These are phyloP conservation scores for Lipomyces lipofer DNA, from an alignment of 805 yeast genomes.

Conservation along the genomic window DNA sequence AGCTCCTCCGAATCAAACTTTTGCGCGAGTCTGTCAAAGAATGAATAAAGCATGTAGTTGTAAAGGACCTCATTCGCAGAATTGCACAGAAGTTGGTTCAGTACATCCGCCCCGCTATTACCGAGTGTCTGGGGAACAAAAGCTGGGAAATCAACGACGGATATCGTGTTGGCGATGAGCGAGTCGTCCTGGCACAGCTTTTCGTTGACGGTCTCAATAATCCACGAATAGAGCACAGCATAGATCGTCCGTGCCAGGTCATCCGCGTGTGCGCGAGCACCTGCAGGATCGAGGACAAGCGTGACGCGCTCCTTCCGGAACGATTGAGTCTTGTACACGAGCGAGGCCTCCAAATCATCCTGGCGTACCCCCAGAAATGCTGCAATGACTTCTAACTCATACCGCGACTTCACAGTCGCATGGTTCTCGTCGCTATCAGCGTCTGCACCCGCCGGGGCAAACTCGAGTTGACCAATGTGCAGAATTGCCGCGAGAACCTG, in stretches of 20 bases:
- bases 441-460: slow-evolving; percentile 39
- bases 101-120: slow-evolving; percentile 27
- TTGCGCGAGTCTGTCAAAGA: slow-evolving; percentile 43
- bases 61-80: slow-evolving; percentile 46
- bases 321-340: slow-evolving; percentile 43
- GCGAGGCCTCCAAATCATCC: slow-evolving; percentile 41
- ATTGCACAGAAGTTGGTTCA: slow-evolving; percentile 45
- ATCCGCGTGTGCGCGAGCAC: slow-evolving; percentile 46
- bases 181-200: slow-evolving; percentile 38
- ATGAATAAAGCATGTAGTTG: slow-evolving; percentile 42
- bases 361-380: slow-evolving; percentile 45
- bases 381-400: slow-evolving; percentile 40
- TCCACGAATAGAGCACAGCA: slow-evolving; percentile 43
- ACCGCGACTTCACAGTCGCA: slow-evolving; percentile 29
- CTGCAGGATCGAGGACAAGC: slow-evolving; percentile 43
- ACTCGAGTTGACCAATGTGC: slow-evolving; percentile 47
- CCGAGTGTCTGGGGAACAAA: slow-evolving; percentile 36
- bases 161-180: slow-evolving; percentile 40
- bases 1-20: slow-evolving; percentile 45
- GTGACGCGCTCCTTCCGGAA: slow-evolving; percentile 45
- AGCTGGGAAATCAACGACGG: slow-evolving; percentile 46
- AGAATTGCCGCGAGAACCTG: slow-evolving; percentile 48
- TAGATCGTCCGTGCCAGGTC: slow-evolving; percentile 45
- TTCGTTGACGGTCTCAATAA: slow-evolving; percentile 43
- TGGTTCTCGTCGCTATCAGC: slow-evolving; percentile 34